Conservation (phyloP, 768 basidiomycete genomes). For the Lactarius vividus region DNA sequence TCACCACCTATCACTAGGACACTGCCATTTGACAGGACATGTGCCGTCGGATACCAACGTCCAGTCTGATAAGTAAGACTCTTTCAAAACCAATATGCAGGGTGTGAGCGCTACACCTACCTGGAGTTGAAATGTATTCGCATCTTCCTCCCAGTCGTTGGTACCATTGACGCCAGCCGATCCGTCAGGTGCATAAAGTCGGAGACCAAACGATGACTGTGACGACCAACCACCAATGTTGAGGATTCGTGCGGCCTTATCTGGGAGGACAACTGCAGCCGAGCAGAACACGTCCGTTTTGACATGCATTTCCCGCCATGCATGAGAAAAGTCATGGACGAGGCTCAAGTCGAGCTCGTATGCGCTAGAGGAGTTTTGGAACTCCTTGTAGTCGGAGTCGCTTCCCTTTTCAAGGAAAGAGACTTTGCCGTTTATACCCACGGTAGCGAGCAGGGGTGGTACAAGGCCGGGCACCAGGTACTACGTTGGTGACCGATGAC, state of each 20-base stretch:
- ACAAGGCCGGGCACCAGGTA: slow-evolving; percentile 57
- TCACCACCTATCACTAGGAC: slow-evolving; percentile 78
- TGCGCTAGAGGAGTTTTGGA: slow-evolving; percentile 66
- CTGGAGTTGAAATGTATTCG: slow-evolving; percentile 55
- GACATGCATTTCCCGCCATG: slow-evolving; percentile 78
- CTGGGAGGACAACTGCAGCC: slow-evolving; percentile 68
- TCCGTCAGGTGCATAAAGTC: slow-evolving; percentile 74
- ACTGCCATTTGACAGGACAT: slow-evolving; percentile 70
- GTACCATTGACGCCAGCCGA: slow-evolving; percentile 65
- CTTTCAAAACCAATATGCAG: background rate
- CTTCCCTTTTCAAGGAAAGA: slow-evolving; percentile 74
- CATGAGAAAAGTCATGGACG: slow-evolving; percentile 39
- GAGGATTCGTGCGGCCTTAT: slow-evolving; percentile 63
- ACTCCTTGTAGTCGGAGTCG: slow-evolving; percentile 61
- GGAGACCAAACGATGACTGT: slow-evolving; percentile 67
- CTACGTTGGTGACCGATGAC: slow-evolving; percentile 28
- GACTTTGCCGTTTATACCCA: slow-evolving; percentile 80
- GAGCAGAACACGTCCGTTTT: slow-evolving; percentile 81
- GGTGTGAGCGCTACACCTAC: slow-evolving; percentile 34
- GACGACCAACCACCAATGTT: slow-evolving; percentile 72
- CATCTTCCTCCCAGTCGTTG: slow-evolving; percentile 79
- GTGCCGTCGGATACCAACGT: slow-evolving; percentile 71
- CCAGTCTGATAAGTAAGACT: slow-evolving; percentile 41
- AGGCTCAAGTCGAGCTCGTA: slow-evolving; percentile 73
- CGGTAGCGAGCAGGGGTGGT: slow-evolving; percentile 69